These are phyloP conservation scores for Akanthomyces uredinophilus DNA, from an alignment of 2,329 filamentous ascomycete species.

Conservation along the genomic window DNA sequence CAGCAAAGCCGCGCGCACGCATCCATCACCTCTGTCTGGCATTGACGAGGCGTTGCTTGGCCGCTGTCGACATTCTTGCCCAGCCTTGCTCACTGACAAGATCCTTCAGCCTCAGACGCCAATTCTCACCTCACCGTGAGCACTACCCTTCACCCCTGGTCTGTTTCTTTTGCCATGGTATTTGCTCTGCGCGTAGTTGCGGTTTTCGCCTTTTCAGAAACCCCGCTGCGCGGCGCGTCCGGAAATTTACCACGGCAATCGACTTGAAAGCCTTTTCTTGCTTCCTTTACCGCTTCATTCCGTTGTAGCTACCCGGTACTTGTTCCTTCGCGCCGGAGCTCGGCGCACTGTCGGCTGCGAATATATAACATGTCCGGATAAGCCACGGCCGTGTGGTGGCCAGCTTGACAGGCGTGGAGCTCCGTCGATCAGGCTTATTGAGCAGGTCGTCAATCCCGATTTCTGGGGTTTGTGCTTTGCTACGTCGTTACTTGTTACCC, in stretches of 20 bases:
- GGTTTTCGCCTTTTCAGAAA: neutral
- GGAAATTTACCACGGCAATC: neutral
- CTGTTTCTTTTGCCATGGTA: neutral
- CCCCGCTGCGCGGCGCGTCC: neutral
- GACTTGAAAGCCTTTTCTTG: neutral
- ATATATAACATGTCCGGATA: too few relatives aligned
- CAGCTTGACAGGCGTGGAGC: neutral
- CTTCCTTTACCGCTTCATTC: neutral
- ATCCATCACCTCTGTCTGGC: neutral
- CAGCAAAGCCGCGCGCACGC: neutral
- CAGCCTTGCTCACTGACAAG: slow-evolving; percentile 1
- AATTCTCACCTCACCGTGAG: neutral
- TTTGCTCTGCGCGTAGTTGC: neutral
- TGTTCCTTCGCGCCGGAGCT: neutral
- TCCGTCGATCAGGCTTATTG: too few relatives aligned
- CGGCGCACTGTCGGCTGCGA: neutral
- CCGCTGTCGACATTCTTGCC: slow-evolving; percentile 9
- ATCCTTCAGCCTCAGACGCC: neutral
- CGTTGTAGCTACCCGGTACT: neutral
- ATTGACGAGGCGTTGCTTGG: neutral
- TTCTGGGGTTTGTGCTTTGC: too few relatives aligned
- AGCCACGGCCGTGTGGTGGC: neutral
- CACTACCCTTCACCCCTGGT: neutral
- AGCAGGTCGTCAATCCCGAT: too few relatives aligned
- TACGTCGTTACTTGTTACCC: too few relatives aligned